A percentile compares a stretch with the other conserved stretches of the same genome.
Evolutionary conservation across 345 rosid species (phyloP).

Genomic region (Citrus inodora): DNA sequence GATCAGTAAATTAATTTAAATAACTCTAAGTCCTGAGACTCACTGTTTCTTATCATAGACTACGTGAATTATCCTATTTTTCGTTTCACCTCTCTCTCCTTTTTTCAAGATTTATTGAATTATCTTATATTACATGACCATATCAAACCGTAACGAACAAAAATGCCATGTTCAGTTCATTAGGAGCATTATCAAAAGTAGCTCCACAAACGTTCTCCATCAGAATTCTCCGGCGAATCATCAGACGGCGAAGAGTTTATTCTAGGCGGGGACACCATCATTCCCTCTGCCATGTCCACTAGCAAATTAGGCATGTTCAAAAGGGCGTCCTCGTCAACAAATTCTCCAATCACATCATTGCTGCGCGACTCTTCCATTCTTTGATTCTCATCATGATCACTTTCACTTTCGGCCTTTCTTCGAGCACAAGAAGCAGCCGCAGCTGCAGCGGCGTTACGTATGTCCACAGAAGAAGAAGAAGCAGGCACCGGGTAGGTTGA

Average conservation of each 20-base stretch:
- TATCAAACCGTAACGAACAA: not conserved
- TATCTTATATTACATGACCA: not conserved
- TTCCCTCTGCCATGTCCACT: constrained; percentile 91
- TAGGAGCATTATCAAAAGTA: constrained; percentile 20
- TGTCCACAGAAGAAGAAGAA: constrained; percentile 55
- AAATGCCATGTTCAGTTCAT: not conserved
- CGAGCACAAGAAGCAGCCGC: constrained; percentile 42
- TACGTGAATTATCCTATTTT: too few species aligned
- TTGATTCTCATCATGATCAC: not conserved
- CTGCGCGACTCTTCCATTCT: not conserved
- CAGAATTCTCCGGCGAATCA: constrained; percentile 58
- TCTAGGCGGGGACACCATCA: constrained; percentile 82
- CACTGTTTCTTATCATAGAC: too few species aligned
- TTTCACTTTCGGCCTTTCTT: constrained; percentile 28
- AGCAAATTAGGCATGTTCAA: constrained; percentile 78
- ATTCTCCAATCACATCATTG: constrained; percentile 18
- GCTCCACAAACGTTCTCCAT: constrained; percentile 70
- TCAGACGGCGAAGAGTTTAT: constrained; percentile 48
- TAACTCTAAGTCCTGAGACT: too few species aligned
- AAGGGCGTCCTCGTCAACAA: constrained; percentile 73
- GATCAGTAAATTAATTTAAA: too few species aligned
- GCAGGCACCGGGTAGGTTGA: constrained; percentile 56
- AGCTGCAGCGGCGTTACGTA: constrained; percentile 55
- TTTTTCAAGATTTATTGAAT: not conserved
- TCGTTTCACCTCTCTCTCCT: not conserved